A percentile compares a stretch with the other conserved stretches of the same genome.
These are phyloP conservation scores for Pythium guiyangense DNA, from an alignment of 352 stramenopile species.

Conservation along the genomic window DNA sequence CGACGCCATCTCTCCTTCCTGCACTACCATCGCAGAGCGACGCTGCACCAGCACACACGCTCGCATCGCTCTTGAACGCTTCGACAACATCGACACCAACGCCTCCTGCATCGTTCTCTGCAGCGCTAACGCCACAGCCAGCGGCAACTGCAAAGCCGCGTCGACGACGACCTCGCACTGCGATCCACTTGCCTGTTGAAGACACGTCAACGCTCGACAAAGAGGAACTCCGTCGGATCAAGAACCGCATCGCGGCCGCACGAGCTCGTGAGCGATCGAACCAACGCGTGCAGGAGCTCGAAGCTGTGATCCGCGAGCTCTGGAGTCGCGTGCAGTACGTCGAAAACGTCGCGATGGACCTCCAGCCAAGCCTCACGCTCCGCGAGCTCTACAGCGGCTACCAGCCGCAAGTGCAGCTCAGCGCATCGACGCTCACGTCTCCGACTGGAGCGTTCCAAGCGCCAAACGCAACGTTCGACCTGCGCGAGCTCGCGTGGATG, in stretches of 20 bases:
- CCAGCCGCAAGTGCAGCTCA: conserved; percentile 29
- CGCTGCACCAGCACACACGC: neutral
- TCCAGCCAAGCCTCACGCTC: conserved; percentile 27
- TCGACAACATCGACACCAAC: neutral
- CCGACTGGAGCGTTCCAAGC: conserved; percentile 10
- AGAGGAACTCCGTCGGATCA: conserved; percentile 57
- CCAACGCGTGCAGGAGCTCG: conserved; percentile 41
- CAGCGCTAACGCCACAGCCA: neutral
- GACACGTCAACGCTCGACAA: conserved; percentile 35
- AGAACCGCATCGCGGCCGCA: conserved; percentile 64
- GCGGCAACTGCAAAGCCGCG: conserved; percentile 3
- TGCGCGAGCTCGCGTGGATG: conserved; percentile 15
- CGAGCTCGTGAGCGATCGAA: conserved; percentile 48
- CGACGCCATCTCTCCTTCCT: neutral
- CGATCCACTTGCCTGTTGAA: conserved; percentile 36
- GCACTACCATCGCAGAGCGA: too few species aligned
- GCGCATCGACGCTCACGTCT: conserved; percentile 5
- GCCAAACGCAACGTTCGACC: conserved; percentile 13
- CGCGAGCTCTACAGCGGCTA: conserved; percentile 42
- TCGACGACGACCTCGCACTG: conserved; percentile 38
- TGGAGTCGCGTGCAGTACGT: conserved; percentile 59
- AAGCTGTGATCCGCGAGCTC: conserved; percentile 48
- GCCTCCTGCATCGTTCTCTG: neutral
- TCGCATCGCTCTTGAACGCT: neutral
- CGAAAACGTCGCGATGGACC: conserved; percentile 33